These are phyloP conservation scores for Metschnikowia lachancei DNA, from an alignment of 805 yeast species.

Conservation along the genomic window DNA sequence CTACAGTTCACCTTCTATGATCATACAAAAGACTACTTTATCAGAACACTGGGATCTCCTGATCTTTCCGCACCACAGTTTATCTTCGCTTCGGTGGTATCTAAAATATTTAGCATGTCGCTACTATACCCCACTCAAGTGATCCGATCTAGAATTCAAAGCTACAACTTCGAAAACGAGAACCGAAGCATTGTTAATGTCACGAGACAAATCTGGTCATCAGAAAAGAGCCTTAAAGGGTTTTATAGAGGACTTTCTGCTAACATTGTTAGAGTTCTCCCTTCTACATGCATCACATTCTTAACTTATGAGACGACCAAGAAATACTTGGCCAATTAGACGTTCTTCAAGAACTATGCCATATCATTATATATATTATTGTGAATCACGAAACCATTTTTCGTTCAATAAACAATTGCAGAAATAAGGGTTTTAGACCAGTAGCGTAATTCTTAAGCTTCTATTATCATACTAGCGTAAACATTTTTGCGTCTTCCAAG, in stretches of 20 bases:
- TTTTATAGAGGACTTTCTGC: constrained; percentile 83
- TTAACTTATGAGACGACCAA: constrained; percentile 66
- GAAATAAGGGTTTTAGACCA: too few relatives aligned
- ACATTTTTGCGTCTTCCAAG: too few relatives aligned
- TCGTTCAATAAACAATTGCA: too few relatives aligned
- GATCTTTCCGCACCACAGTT: constrained; percentile 53
- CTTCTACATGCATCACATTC: constrained; percentile 91
- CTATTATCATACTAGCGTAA: too few relatives aligned
- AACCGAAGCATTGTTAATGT: constrained; percentile 31
- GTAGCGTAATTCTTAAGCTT: too few relatives aligned
- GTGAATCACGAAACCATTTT: too few relatives aligned
- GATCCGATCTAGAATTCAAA: constrained; percentile 71
- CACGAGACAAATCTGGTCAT: constrained; percentile 36
- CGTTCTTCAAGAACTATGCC: too few relatives aligned
- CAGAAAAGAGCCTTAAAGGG: constrained; percentile 57
- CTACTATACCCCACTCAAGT: constrained; percentile 83
- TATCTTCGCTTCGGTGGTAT: constrained; percentile 59
- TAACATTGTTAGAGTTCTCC: constrained; percentile 77
- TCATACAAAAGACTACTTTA: constrained; percentile 50
- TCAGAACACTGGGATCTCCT: constrained; percentile 15
- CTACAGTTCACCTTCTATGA: constrained; percentile 86
- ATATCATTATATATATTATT: too few relatives aligned
- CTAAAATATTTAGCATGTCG: constrained; percentile 67
- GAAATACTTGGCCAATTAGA: constrained; percentile 11
- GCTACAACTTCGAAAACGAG: constrained; percentile 22